phyloP scores from a whole-genome alignment of 2,329 filamentous ascomycete species.

The Cladosporium sp. region DNA sequence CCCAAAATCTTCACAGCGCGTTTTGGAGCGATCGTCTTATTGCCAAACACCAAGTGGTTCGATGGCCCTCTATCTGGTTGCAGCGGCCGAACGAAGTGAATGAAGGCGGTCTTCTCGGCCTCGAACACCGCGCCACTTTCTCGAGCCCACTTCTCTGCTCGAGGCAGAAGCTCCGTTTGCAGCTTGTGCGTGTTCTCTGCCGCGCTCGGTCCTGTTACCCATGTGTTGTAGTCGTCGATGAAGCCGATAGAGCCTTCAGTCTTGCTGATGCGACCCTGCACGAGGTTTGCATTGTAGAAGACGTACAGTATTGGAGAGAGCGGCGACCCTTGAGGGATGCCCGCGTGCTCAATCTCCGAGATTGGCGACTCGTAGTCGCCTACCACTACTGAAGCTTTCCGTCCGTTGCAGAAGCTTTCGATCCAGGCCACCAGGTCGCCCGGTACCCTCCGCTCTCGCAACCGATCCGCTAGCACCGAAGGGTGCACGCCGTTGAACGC shows the following conservation, averaged over 20 bases:
- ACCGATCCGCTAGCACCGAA: constrained; percentile 31
- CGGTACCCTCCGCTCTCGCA: constrained; percentile 30
- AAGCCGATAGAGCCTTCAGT: constrained; percentile 16
- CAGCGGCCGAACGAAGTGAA: not conserved
- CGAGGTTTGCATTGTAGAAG: constrained; percentile 26
- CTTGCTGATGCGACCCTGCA: constrained; percentile 2
- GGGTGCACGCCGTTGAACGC: constrained; percentile 34
- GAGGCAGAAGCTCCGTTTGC: too few relatives aligned
- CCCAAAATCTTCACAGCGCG: not conserved
- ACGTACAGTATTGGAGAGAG: constrained; percentile 33
- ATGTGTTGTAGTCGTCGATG: constrained; percentile 1
- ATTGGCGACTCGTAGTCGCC: constrained; percentile 17
- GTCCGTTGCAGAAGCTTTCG: constrained; percentile 23
- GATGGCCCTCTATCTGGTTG: not conserved
- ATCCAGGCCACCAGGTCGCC: constrained; percentile 21
- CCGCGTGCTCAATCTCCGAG: constrained; percentile 19
- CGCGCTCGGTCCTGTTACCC: not conserved
- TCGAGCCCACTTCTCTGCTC: not conserved
- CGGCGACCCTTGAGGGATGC: constrained; percentile 30
- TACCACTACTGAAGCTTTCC: constrained; percentile 4
- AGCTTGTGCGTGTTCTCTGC: not conserved
- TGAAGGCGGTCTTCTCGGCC: not conserved
- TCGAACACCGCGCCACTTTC: constrained; percentile 1
- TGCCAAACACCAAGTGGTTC: not conserved
- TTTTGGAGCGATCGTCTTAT: not conserved